Percentiles rank a stretch among this genome's conserved stretches.
These are phyloP conservation scores for Solanum commersonii DNA, from an alignment of 257 asterid genomes.

Conservation along the genomic window DNA sequence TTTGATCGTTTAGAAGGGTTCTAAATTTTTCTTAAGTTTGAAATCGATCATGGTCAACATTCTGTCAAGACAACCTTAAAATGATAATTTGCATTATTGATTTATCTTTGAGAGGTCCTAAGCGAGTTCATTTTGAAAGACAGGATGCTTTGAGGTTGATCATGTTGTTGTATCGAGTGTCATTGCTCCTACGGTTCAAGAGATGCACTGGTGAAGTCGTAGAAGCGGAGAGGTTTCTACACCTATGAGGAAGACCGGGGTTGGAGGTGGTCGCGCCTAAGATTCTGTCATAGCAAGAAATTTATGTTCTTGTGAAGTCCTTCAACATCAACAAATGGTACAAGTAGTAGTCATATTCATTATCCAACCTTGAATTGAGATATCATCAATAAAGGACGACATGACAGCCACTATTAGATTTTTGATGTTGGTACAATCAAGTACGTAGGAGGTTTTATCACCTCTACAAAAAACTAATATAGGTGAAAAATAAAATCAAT, in stretches of 20 bases:
- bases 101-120: not conserved
- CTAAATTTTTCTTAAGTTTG: not conserved
- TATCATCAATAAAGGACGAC: not conserved
- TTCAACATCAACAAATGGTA: not conserved
- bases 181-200: not conserved
- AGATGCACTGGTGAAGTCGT: no score
- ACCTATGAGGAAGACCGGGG: not conserved
- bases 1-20: not conserved
- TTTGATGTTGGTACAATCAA: no score
- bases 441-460: not conserved
- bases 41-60: not conserved
- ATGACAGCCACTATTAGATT: no score
- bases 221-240: not conserved
- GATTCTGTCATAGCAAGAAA: no score
- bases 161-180: not conserved
- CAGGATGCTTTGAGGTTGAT: not conserved
- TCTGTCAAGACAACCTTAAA: not conserved
- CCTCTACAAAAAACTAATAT: not conserved
- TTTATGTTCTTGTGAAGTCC: not conserved
- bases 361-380: not conserved
- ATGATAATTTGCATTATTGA: not conserved
- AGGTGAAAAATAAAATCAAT: no score
- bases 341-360: no score
- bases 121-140: not conserved
- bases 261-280: not conserved